Conservation (phyloP, 352 stramenopile species). For the Phytophthora hybrid region DNA sequence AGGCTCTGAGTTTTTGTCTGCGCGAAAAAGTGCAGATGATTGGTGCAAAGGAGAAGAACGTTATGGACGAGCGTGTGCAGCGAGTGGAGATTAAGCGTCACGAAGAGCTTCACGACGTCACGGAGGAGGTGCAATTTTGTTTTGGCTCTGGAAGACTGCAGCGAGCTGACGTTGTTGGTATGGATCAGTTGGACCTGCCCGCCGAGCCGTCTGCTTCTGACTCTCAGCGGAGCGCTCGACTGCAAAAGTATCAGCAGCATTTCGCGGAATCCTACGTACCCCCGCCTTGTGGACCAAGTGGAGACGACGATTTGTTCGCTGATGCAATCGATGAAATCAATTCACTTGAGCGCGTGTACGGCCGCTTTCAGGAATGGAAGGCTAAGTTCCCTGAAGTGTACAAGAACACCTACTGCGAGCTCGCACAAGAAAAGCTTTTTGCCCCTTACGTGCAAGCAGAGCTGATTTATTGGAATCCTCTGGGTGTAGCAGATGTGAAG, state of each 20-base stretch:
- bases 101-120: slow-evolving; percentile 27
- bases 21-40: slow-evolving; percentile 72
- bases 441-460: slow-evolving; percentile 72
- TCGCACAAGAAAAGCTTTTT: slow-evolving; percentile 70
- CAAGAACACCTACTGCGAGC: slow-evolving; percentile 65
- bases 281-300: neutral
- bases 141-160: slow-evolving; percentile 31
- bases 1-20: slow-evolving; percentile 77
- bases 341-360: slow-evolving; percentile 65
- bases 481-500: slow-evolving; percentile 41
- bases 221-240: slow-evolving; percentile 5
- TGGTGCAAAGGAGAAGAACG: slow-evolving; percentile 49
- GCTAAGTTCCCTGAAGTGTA: slow-evolving; percentile 76
- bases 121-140: slow-evolving; percentile 22
- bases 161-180: slow-evolving; percentile 24
- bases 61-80: slow-evolving; percentile 33
- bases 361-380: slow-evolving; percentile 78
- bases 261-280: slow-evolving; percentile 42
- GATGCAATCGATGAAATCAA: slow-evolving; percentile 79
- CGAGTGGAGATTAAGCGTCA: slow-evolving; percentile 20
- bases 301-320: slow-evolving; percentile 53
- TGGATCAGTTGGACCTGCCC: slow-evolving; percentile 10
- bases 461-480: slow-evolving; percentile 71
- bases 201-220: neutral
- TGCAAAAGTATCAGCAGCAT: slow-evolving; percentile 35